Evolutionary conservation across 2,329 filamentous ascomycete genomes (phyloP).

Genomic region (Lasiodiplodia hormozganensis): DNA sequence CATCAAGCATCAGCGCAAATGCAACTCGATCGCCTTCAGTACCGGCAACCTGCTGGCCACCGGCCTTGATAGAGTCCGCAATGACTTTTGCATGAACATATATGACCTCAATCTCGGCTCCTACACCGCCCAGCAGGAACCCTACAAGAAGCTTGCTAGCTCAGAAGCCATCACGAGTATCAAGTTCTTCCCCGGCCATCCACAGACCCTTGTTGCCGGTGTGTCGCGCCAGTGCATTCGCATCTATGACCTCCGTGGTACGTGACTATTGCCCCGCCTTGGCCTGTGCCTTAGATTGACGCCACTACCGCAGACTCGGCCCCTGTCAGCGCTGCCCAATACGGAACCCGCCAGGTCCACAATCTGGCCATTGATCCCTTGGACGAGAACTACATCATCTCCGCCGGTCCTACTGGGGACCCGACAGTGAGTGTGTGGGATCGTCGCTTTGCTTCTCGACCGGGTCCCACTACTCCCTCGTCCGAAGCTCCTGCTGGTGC

Average conservation of each 20-base stretch:
- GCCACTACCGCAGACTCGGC: slow-evolving; percentile 40
- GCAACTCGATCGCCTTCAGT: slow-evolving; percentile 83
- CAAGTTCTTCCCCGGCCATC: slow-evolving; percentile 80
- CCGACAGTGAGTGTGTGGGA: slow-evolving; percentile 82
- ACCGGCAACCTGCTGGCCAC: slow-evolving; percentile 75
- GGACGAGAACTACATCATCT: slow-evolving; percentile 85
- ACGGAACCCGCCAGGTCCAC: slow-evolving; percentile 66
- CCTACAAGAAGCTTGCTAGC: slow-evolving; percentile 62
- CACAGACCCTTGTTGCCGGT: slow-evolving; percentile 76
- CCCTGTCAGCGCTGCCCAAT: slow-evolving; percentile 56
- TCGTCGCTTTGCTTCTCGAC: slow-evolving; percentile 59
- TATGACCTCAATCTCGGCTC: slow-evolving; percentile 73
- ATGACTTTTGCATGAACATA: slow-evolving; percentile 81
- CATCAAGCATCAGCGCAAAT: slow-evolving; percentile 77
- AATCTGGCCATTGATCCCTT: slow-evolving; percentile 78
- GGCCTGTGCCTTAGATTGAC: slow-evolving; percentile 31
- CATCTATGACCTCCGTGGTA: slow-evolving; percentile 80
- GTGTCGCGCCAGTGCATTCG: slow-evolving; percentile 77
- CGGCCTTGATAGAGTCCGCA: slow-evolving; percentile 79
- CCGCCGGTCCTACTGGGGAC: slow-evolving; percentile 74
- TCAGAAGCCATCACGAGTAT: slow-evolving; percentile 80
- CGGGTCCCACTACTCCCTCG: slow-evolving; percentile 38
- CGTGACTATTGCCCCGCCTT: slow-evolving; percentile 29
- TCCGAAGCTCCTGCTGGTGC: slow-evolving; percentile 63
- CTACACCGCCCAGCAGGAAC: slow-evolving; percentile 61